These are phyloP conservation scores for Thermochaetoides thermophila DNA, from an alignment of 495 filamentous ascomycete genomes.

Conservation along the genomic window DNA sequence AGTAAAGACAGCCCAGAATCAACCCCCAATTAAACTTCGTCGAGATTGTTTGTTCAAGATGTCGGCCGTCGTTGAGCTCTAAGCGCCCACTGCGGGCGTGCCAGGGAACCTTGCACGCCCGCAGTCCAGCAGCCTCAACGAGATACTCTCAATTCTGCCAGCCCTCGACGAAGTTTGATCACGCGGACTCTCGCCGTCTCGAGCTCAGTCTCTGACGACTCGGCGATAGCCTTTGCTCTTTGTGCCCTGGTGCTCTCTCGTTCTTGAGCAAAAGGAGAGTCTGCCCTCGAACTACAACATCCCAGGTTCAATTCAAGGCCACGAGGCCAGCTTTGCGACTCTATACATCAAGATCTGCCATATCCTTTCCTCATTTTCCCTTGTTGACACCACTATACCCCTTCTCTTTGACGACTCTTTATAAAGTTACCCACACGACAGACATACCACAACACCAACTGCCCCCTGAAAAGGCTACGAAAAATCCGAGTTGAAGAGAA, in stretches of 20 bases:
- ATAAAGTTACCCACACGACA: background rate
- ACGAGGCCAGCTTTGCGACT: constrained; percentile 2
- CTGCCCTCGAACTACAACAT: constrained; percentile 19
- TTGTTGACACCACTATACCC: too few species aligned
- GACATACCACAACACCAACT: background rate
- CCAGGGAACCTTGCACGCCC: constrained; percentile 29
- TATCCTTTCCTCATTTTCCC: constrained; percentile 2
- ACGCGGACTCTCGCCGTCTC: constrained; percentile 31
- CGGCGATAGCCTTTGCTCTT: constrained; percentile 8
- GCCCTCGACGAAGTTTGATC: constrained; percentile 62
- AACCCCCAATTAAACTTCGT: constrained; percentile 48
- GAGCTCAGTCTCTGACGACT: constrained; percentile 14
- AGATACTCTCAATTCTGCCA: constrained; percentile 47
- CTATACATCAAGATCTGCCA: background rate
- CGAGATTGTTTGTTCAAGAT: constrained; percentile 54
- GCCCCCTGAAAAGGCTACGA: too few species aligned
- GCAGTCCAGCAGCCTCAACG: constrained; percentile 74
- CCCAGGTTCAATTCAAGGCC: constrained; percentile 11
- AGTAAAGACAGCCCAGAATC: constrained; percentile 21
- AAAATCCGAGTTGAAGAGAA: too few species aligned
- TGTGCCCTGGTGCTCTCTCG: too few species aligned
- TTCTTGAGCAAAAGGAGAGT: constrained; percentile 16
- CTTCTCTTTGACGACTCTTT: background rate
- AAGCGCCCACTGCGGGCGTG: constrained; percentile 71
- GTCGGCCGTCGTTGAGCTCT: constrained; percentile 90